Evolutionary conservation across 2,329 filamentous ascomycete genomes (phyloP), one percentile per base, ranked within the genome.

Genomic region (Fusarium graminum): DNA sequence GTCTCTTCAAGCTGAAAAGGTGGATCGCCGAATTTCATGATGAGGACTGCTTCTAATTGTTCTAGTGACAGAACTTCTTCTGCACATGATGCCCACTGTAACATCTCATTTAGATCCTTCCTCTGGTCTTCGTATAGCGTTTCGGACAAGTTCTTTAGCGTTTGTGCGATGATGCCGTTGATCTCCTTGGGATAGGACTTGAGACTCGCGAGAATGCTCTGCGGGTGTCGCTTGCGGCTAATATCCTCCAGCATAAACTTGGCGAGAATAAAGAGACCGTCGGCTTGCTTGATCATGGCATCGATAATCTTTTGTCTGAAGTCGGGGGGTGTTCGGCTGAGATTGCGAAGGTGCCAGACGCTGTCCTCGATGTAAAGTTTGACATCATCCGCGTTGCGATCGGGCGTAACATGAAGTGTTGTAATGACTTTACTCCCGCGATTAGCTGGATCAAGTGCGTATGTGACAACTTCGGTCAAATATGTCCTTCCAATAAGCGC

Each of bases 221-320:
- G 75, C 0, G 81, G 80, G 41, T 83, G 82, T 4, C 78, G 75
- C 55, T 83, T 79, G 30, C 80, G 79, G 22, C 76, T 78, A 4
- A 84, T 73, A 46, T 86, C 83, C 7, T 80, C 80, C 4, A 86
- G 55, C 82, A 84, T 84, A 42, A 83, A 79, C 54, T 83, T 80
- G 44, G 82, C 82, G 43, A 82, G 76, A 19, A 84, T 81, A 63
- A 84, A 84, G 17, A 84, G 76, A 0, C 82, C 82, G 19, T 82
- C 79, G 1, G 81, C 81, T 19, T 80, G 78, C 7, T 75, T 74
- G 6, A 75, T 75, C 69, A 84, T 76, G 9, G 75, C 77, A 4
- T 77, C 69, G 4, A 80, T 74, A 6, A 84, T 76, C 30, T 79
- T 75, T 14, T 76, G 64, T 58, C 77, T 73, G 60, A 82, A 74